Evolutionary conservation across 1,139 yeast species (phyloP).

Genomic region (Suhomyces terraborum): DNA sequence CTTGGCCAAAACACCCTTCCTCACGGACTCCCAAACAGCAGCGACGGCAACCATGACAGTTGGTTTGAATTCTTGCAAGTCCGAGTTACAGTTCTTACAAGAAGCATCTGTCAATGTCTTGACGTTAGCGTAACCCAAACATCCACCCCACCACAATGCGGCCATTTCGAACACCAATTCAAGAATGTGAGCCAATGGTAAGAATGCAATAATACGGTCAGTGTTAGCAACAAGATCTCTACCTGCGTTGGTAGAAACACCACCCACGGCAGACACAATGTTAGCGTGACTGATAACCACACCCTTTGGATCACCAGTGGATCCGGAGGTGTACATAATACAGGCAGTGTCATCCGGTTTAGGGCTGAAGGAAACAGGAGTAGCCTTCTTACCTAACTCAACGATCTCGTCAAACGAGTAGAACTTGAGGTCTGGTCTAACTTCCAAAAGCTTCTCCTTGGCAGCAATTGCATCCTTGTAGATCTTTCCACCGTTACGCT

Average conservation of each 20-base stretch:
- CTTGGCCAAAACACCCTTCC: conserved; percentile 87
- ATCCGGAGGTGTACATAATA: conserved; percentile 98
- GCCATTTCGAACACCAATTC: conserved; percentile 87
- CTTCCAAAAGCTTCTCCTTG: conserved; percentile 54
- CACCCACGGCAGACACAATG: conserved; percentile 81
- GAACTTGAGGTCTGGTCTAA: conserved; percentile 77
- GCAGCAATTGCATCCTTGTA: conserved; percentile 60
- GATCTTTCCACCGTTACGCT: conserved; percentile 61
- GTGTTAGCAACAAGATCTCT: conserved; percentile 50
- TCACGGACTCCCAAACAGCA: conserved; percentile 96
- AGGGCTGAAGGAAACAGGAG: conserved; percentile 43
- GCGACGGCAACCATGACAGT: conserved; percentile 98
- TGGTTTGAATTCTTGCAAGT: conserved; percentile 84
- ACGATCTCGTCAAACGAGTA: conserved; percentile 66
- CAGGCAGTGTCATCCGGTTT: conserved; percentile 78
- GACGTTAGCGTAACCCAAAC: conserved; percentile 88
- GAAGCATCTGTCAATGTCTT: conserved; percentile 86
- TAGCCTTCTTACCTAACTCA: conserved; percentile 56
- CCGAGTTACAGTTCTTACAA: conserved; percentile 84
- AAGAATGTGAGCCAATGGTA: conserved; percentile 95
- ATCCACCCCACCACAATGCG: conserved; percentile 85
- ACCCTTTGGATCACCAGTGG: conserved; percentile 98
- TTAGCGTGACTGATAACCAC: conserved; percentile 81
- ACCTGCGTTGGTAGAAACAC: conserved; percentile 68
- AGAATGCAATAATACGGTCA: conserved; percentile 81